Evolutionary conservation across 352 stramenopile species (phyloP).

Genomic region (Phytophthora pistaciae): DNA sequence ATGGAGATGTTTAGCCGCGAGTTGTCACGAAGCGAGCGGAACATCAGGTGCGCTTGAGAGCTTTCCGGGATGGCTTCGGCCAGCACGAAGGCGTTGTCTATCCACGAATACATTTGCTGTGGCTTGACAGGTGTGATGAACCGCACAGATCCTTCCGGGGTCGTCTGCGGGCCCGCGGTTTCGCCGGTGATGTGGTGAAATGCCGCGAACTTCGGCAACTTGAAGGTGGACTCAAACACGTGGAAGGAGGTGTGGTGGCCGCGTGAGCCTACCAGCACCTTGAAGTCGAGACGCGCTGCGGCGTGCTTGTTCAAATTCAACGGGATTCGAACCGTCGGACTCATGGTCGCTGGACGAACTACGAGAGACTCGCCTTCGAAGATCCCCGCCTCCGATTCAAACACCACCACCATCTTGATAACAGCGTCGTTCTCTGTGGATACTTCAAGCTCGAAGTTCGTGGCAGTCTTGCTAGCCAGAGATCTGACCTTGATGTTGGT

Average conservation of each 20-base stretch:
- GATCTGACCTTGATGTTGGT: constrained; percentile 73
- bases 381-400: constrained; percentile 88
- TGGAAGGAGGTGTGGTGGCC: constrained; percentile 85
- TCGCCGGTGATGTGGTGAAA: constrained; percentile 68
- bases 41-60: constrained; percentile 56
- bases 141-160: constrained; percentile 62
- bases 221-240: constrained; percentile 86
- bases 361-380: constrained; percentile 89
- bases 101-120: constrained; percentile 77
- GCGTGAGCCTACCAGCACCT: constrained; percentile 82
- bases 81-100: constrained; percentile 73
- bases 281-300: constrained; percentile 72
- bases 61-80: constrained; percentile 48
- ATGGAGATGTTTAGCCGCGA: constrained; percentile 58
- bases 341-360: constrained; percentile 58
- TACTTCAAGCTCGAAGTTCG: constrained; percentile 82
- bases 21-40: constrained; percentile 70
- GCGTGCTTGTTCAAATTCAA: constrained; percentile 77
- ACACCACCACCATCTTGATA: constrained; percentile 90
- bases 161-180: constrained; percentile 27
- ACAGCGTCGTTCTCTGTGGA: constrained; percentile 87
- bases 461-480: constrained; percentile 58
- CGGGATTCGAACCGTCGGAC: constrained; percentile 53
- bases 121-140: constrained; percentile 81
- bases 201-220: constrained; percentile 88